Percentiles rank a stretch among this genome's conserved stretches.
Conservation (phyloP, 2,329 filamentous ascomycete genomes). For the Alternaria sp. region DNA sequence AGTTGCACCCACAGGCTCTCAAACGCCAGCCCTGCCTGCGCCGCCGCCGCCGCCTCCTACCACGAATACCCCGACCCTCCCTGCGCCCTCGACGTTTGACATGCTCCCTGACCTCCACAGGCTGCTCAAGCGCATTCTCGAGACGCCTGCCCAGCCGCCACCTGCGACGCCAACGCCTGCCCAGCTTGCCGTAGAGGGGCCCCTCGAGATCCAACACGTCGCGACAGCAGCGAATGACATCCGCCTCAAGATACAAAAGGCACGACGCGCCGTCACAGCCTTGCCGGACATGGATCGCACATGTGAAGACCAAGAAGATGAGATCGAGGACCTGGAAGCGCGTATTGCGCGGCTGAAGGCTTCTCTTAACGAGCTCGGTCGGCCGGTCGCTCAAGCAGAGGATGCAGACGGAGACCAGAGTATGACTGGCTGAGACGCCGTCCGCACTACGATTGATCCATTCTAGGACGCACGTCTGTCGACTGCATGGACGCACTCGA, state of each 20-base stretch:
- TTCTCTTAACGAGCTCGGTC: conserved; percentile 43
- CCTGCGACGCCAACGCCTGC: conserved; percentile 35
- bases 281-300: conserved; percentile 75
- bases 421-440: conserved; percentile 47
- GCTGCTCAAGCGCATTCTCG: conserved; percentile 77
- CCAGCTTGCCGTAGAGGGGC: conserved; percentile 39
- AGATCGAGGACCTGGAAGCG: conserved; percentile 72
- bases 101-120: conserved; percentile 81
- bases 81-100: conserved; percentile 85
- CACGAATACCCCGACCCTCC: conserved; percentile 64
- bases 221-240: conserved; percentile 78
- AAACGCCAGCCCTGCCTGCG: conserved; percentile 33
- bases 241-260: conserved; percentile 84
- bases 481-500: conserved; percentile 45
- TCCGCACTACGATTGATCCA: conserved; percentile 39
- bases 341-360: conserved; percentile 68
- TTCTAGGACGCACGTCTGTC: conserved; percentile 32
- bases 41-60: conserved; percentile 29
- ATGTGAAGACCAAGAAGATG: conserved; percentile 73
- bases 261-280: conserved; percentile 69
- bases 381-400: conserved; percentile 28
- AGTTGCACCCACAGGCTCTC: conserved; percentile 41
- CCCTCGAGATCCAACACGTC: conserved; percentile 76
- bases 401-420: conserved; percentile 40
- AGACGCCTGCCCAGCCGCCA: conserved; percentile 49